Conservation (phyloP, 257 asterid species). For the Solanum peruvianum region DNA sequence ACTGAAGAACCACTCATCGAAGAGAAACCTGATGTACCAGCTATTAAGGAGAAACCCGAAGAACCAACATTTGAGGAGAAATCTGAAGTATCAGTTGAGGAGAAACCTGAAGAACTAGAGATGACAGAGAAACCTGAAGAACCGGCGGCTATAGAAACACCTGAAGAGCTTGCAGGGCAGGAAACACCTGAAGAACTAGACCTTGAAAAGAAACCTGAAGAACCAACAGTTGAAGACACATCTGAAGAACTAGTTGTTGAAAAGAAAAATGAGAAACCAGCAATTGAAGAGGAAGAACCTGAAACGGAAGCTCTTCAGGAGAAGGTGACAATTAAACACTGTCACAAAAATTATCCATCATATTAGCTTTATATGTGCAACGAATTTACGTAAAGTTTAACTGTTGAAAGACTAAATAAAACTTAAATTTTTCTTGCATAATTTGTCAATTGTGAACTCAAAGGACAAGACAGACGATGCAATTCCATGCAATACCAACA, state of each 20-base stretch:
- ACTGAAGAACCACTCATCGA: not conserved
- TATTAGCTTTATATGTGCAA: not conserved
- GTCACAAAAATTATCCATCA: not conserved
- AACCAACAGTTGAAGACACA: not conserved
- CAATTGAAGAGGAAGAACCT: not conserved
- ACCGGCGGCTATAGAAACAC: not conserved
- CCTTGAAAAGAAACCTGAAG: not conserved
- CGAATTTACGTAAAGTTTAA: not conserved
- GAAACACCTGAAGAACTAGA: not conserved
- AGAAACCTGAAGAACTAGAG: not conserved
- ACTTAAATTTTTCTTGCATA: not conserved
- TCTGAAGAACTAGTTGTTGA: not conserved
- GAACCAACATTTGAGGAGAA: not conserved
- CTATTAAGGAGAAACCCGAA: not conserved
- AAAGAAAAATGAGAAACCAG: not conserved
- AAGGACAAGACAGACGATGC: conserved; percentile 3
- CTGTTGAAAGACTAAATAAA: not conserved
- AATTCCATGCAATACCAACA: not conserved
- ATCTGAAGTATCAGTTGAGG: not conserved
- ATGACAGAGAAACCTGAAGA: not conserved
- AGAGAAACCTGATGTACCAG: not conserved
- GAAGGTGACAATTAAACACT: not conserved
- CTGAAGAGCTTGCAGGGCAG: not conserved
- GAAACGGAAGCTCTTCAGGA: not conserved
- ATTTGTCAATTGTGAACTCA: not conserved